These are phyloP conservation scores for Aureobasidium namibiae DNA, from an alignment of 2,329 filamentous ascomycete species.

Conservation along the genomic window DNA sequence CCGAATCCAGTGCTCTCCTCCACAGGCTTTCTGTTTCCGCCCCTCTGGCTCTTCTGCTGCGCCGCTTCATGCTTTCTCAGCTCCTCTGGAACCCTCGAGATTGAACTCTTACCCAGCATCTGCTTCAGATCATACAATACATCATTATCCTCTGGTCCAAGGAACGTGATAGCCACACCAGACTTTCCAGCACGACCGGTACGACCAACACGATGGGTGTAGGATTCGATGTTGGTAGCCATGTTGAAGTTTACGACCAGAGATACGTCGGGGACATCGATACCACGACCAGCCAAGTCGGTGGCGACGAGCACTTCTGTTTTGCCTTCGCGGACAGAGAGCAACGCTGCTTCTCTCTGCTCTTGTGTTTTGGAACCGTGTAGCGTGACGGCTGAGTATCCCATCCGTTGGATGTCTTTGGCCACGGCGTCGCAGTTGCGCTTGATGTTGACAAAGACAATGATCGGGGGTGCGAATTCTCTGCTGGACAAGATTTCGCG, in stretches of 20 bases:
- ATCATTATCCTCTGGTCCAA: slow-evolving; percentile 83
- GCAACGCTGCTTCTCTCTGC: slow-evolving; percentile 87
- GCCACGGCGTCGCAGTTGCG: slow-evolving; percentile 95
- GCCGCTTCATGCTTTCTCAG: slow-evolving; percentile 80
- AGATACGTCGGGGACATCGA: slow-evolving; percentile 89
- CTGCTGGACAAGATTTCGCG: slow-evolving; percentile 75
- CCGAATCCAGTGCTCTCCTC: slow-evolving; percentile 29
- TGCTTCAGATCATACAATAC: slow-evolving; percentile 87
- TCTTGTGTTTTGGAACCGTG: slow-evolving; percentile 97
- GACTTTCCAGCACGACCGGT: slow-evolving; percentile 96
- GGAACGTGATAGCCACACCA: slow-evolving; percentile 91
- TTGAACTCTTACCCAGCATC: slow-evolving; percentile 84
- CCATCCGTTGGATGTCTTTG: slow-evolving; percentile 88
- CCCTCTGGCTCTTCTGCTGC: slow-evolving; percentile 70
- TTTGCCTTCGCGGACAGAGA: slow-evolving; percentile 69
- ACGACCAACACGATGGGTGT: slow-evolving; percentile 93
- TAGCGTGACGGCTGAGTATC: slow-evolving; percentile 79
- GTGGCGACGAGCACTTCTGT: slow-evolving; percentile 91
- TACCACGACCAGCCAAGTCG: slow-evolving; percentile 91
- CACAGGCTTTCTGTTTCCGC: slow-evolving; percentile 21
- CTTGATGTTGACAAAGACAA: slow-evolving; percentile 99
- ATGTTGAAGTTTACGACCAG: slow-evolving; percentile 99
- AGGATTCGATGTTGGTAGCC: slow-evolving; percentile 84
- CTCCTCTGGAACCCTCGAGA: slow-evolving; percentile 87
- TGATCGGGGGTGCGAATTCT: slow-evolving; percentile 82